Conservation (phyloP, 2,329 filamentous ascomycete genomes). For the Dactylonectria macrodidyma region DNA sequence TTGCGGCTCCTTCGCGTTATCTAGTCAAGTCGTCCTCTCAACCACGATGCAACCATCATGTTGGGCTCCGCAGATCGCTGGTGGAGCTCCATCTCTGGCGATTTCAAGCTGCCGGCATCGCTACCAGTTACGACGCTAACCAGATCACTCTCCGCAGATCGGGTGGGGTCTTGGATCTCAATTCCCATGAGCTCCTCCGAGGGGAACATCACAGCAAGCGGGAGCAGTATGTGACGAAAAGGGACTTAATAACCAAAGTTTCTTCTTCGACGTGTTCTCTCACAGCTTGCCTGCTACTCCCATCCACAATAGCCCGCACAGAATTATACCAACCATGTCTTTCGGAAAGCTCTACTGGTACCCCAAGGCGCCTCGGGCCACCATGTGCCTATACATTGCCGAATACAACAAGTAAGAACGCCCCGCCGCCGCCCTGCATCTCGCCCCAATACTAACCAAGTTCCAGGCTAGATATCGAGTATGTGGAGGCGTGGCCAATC, state of each 20-base stretch:
- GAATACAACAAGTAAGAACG: slow-evolving; percentile 30
- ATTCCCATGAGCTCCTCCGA: slow-evolving; percentile 4
- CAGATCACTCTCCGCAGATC: background rate
- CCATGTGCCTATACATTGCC: slow-evolving; percentile 32
- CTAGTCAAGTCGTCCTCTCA: background rate
- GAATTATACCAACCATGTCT: slow-evolving; percentile 1
- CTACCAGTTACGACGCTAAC: background rate
- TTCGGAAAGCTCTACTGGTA: slow-evolving; percentile 33
- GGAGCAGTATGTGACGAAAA: background rate
- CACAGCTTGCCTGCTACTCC: background rate
- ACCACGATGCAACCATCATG: background rate
- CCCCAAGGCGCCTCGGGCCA: slow-evolving; percentile 30
- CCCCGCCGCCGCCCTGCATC: background rate
- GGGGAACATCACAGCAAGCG: background rate
- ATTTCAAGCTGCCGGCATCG: background rate
- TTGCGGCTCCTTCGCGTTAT: slow-evolving; percentile 5
- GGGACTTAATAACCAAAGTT: slow-evolving; percentile 4
- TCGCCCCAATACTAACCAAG: background rate
- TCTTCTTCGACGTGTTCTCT: background rate
- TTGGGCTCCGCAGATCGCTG: background rate
- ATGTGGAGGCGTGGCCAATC: slow-evolving; percentile 30
- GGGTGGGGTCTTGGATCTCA: background rate
- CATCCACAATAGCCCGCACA: background rate
- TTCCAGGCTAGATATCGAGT: slow-evolving; percentile 26
- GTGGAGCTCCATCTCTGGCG: background rate